A percentile compares a stretch with the other conserved stretches of the same genome.
Conservation (phyloP, 176 grass and related monocot species). For the Carex myosuroides region DNA sequence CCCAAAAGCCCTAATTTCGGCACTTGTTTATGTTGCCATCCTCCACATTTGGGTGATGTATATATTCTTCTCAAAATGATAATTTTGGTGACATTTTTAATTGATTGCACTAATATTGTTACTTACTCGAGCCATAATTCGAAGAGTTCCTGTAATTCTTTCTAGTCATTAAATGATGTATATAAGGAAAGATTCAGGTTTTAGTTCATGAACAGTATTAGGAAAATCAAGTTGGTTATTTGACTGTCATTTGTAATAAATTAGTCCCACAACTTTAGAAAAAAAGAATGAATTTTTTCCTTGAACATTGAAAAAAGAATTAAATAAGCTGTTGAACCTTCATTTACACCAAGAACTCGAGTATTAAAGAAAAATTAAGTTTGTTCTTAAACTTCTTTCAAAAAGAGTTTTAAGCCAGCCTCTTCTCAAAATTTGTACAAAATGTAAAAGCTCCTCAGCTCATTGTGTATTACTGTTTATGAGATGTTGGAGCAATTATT, state of each 20-base stretch:
- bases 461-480: no score
- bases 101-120: not conserved
- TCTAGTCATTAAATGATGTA: not conserved
- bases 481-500: no score
- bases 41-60: constrained; percentile 88
- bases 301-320: no score
- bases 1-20: constrained; percentile 45
- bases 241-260: not conserved
- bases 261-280: no score
- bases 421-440: no score
- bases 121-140: not conserved
- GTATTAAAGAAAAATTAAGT: no score
- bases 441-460: no score
- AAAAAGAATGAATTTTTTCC: no score
- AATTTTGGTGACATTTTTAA: not conserved
- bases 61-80: constrained; percentile 41
- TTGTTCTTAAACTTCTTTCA: no score
- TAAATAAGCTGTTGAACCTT: no score
- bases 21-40: constrained; percentile 48
- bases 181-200: not conserved
- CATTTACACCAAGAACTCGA: no score
- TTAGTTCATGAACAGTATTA: not conserved
- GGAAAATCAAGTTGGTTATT: not conserved
- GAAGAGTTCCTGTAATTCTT: not conserved
- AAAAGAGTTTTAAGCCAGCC: no score